Conservation (phyloP, 2,329 filamentous ascomycete species). For the Neonectria ditissima region DNA sequence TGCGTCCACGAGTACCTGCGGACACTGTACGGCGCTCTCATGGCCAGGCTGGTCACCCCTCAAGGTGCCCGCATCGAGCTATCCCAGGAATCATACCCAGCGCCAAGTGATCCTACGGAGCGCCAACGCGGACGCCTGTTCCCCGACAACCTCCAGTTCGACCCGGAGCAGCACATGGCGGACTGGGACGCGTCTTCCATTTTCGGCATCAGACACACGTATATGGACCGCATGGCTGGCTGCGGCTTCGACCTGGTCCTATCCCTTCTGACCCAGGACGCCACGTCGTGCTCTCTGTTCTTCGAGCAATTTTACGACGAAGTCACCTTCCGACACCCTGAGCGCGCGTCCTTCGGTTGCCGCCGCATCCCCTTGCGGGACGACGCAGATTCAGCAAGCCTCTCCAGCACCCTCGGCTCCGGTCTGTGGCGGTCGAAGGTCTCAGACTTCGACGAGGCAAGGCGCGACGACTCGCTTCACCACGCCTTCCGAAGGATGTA, state of each 20-base stretch:
- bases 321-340: background rate
- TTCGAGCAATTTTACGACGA: conserved; percentile 11
- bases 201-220: background rate
- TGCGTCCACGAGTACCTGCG: conserved; percentile 29
- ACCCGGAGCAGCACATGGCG: conserved; percentile 13
- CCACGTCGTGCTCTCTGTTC: background rate
- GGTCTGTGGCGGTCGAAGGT: conserved; percentile 1
- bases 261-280: background rate
- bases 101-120: background rate
- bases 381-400: background rate
- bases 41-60: background rate
- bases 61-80: background rate
- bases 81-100: background rate
- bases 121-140: conserved; percentile 8
- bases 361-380: background rate
- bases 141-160: conserved; percentile 20
- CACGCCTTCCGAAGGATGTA: conserved; percentile 15
- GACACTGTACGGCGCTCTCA: conserved; percentile 17
- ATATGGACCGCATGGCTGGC: conserved; percentile 18
- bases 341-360: background rate
- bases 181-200: background rate
- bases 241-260: conserved; percentile 7
- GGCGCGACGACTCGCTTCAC: background rate
- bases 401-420: background rate
- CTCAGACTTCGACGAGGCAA: background rate